A percentile compares a stretch with the other conserved stretches of the same genome.
These are phyloP conservation scores for Microcyclospora pomicola DNA, from an alignment of 2,329 filamentous ascomycete genomes.

Conservation along the genomic window DNA sequence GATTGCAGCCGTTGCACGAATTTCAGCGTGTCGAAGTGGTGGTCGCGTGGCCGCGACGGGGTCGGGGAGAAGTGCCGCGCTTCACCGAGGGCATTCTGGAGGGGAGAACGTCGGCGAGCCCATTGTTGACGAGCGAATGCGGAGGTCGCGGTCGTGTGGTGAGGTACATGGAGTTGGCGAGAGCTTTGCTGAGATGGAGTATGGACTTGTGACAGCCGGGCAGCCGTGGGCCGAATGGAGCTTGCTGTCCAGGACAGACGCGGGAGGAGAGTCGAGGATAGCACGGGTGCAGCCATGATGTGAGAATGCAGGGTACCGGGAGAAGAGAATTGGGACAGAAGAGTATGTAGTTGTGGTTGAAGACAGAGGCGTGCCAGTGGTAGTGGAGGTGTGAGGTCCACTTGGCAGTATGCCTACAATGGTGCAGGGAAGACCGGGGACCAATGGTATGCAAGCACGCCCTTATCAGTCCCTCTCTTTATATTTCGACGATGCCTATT, in stretches of 20 bases:
- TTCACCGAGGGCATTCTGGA: not conserved
- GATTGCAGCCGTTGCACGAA: conserved; percentile 81
- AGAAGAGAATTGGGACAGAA: too few relatives aligned
- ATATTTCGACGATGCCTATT: too few relatives aligned
- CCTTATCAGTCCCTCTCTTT: too few relatives aligned
- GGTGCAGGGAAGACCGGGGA: too few relatives aligned
- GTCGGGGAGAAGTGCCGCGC: conserved; percentile 49
- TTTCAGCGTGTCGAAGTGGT: conserved; percentile 97
- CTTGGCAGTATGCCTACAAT: too few relatives aligned
- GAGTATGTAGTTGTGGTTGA: too few relatives aligned
- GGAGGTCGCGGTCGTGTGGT: conserved; percentile 2
- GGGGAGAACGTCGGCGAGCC: conserved; percentile 4
- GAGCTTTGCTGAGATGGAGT: not conserved
- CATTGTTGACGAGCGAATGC: conserved; percentile 5
- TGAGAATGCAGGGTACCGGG: not conserved
- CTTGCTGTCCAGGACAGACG: conserved; percentile 23
- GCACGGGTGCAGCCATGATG: conserved; percentile 4
- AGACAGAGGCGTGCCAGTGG: too few relatives aligned
- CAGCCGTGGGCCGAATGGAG: conserved; percentile 8
- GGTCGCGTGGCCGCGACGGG: conserved; percentile 52
- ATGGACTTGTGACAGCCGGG: conserved; percentile 9
- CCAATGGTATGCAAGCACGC: too few relatives aligned
- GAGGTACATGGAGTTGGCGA: not conserved
- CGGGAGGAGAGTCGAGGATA: conserved; percentile 19
- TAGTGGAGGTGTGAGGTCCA: too few relatives aligned